Conservation (phyloP, 768 basidiomycete genomes). For the Lactarius psammicola region DNA sequence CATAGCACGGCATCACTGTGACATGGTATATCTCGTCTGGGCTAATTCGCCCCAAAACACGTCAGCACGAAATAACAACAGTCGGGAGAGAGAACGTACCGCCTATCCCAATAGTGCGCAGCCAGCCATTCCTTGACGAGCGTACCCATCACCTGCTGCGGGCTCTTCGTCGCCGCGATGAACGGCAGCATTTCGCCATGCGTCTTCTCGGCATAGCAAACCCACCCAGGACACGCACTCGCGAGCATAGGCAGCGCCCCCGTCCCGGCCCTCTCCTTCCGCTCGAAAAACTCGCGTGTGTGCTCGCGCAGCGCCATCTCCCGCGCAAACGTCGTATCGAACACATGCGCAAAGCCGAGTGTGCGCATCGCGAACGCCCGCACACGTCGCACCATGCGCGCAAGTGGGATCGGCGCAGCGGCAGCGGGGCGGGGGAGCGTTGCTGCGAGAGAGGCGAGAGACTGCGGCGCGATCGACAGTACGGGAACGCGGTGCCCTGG, state of each 20-base stretch:
- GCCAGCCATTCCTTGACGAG: slow-evolving; percentile 90
- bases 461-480: slow-evolving; percentile 87
- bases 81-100: slow-evolving; percentile 46
- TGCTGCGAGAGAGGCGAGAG: slow-evolving; percentile 77
- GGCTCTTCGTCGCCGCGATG: slow-evolving; percentile 84
- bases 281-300: slow-evolving; percentile 71
- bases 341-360: slow-evolving; percentile 78
- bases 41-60: slow-evolving; percentile 49
- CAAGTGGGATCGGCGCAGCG: slow-evolving; percentile 42
- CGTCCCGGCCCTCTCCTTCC: slow-evolving; percentile 36
- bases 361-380: slow-evolving; percentile 63
- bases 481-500: slow-evolving; percentile 57
- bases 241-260: slow-evolving; percentile 82
- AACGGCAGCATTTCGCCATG: slow-evolving; percentile 93
- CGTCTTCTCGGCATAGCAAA: slow-evolving; percentile 98
- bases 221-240: slow-evolving; percentile 98
- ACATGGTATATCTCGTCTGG: slow-evolving; percentile 93
- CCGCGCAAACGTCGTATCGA: slow-evolving; percentile 93
- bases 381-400: slow-evolving; percentile 66
- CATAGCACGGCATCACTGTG: slow-evolving; percentile 98
- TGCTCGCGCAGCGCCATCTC: slow-evolving; percentile 85
- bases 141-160: slow-evolving; percentile 92
- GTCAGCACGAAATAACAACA: not conserved
- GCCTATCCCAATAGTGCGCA: slow-evolving; percentile 53
- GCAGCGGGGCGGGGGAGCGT: slow-evolving; percentile 47